A percentile compares a stretch with the other conserved stretches of the same genome.
These are phyloP conservation scores for Mycena epipterygia DNA, from an alignment of 768 basidiomycete genomes.

Conservation along the genomic window DNA sequence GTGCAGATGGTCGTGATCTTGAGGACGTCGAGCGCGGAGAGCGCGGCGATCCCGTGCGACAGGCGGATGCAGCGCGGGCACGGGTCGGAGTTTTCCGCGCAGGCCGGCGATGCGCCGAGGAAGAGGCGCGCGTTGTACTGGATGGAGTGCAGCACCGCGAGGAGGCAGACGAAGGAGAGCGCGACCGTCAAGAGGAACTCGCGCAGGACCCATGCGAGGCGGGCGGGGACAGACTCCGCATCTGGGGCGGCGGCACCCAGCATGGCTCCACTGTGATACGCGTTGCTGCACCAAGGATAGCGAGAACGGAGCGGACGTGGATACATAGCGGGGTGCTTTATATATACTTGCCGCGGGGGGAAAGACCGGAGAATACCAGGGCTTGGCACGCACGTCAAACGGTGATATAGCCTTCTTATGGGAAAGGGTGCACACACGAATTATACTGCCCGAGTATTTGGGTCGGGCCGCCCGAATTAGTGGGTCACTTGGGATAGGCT, in stretches of 20 bases:
- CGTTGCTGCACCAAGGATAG: too few relatives aligned
- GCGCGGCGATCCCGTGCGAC: not conserved
- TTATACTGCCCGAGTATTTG: too few relatives aligned
- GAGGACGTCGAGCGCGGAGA: conserved; percentile 1
- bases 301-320: not conserved
- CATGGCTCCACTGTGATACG: too few relatives aligned
- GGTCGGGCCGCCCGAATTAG: too few relatives aligned
- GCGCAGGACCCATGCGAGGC: not conserved
- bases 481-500: too few relatives aligned
- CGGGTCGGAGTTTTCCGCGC: not conserved
- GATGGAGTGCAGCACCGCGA: not conserved
- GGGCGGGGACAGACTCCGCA: too few relatives aligned
- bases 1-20: conserved; percentile 5
- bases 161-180: conserved; percentile 14
- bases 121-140: conserved; percentile 12
- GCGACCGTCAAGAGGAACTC: conserved; percentile 15
- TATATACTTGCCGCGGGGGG: not conserved
- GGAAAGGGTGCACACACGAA: too few relatives aligned
- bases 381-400: conserved; percentile 6
- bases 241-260: too few relatives aligned
- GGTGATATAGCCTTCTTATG: not conserved
- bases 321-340: not conserved
- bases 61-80: not conserved
- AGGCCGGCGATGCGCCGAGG: not conserved
- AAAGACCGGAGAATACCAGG: conserved; percentile 1